Evolutionary conservation across 257 asterid genomes (phyloP).

Genomic region (Solanum dulcamara): DNA sequence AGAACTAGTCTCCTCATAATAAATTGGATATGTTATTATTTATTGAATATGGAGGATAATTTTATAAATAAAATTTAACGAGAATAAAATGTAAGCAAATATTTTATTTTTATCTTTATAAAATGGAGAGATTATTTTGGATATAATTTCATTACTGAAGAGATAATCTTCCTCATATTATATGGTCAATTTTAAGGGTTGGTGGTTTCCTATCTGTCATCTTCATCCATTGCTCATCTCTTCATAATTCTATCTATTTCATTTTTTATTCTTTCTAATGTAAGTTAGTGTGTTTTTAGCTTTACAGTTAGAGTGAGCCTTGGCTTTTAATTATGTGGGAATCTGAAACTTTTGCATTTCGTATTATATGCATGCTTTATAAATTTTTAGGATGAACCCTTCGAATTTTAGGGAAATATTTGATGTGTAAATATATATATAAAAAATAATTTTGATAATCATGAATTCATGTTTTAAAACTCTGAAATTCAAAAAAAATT

Average conservation of each 20-base stretch:
- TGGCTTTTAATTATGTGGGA: not conserved
- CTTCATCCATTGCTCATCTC: not conserved
- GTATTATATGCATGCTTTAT: not conserved
- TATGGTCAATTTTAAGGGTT: not conserved
- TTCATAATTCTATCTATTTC: not conserved
- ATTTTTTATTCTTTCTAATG: not conserved
- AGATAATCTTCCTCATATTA: not conserved
- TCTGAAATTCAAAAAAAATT: no score
- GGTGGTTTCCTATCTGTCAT: not conserved
- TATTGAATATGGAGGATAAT: not conserved
- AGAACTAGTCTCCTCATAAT: not conserved
- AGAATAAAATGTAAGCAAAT: no score
- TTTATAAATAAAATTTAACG: no score
- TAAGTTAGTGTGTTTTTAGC: not conserved
- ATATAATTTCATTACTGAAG: not conserved
- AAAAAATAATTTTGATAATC: no score
- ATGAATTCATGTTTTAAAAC: no score
- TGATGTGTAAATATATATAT: no score
- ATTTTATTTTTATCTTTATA: no score
- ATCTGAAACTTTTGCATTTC: no score
- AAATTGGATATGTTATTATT: not conserved
- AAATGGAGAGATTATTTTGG: no score
- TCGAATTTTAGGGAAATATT: no score
- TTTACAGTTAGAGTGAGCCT: not conserved
- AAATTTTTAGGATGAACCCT: no score